Evolutionary conservation across 306 rosid species (phyloP).

Genomic region (Myrica gale): DNA sequence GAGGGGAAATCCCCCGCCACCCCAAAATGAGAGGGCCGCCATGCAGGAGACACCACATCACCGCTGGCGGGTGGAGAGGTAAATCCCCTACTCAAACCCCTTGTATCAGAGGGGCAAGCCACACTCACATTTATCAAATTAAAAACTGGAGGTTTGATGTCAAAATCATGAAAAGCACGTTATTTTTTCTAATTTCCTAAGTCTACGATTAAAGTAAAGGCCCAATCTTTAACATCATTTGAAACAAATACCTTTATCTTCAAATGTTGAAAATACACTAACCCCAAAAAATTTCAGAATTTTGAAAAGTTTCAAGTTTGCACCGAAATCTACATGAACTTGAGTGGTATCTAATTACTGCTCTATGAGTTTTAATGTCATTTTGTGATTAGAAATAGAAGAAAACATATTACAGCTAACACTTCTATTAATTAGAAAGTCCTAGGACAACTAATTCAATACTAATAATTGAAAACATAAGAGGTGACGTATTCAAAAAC

Average conservation of each 20-base stretch:
- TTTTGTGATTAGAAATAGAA: neutral
- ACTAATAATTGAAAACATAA: neutral
- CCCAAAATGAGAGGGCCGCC: too few species aligned
- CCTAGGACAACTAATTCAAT: neutral
- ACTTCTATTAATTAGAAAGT: neutral
- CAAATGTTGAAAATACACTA: neutral
- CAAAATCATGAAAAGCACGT: neutral
- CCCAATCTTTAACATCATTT: neutral
- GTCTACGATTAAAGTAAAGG: neutral
- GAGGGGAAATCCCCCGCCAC: too few species aligned
- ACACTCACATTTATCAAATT: too few species aligned
- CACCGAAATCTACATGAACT: neutral
- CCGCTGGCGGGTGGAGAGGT: too few species aligned
- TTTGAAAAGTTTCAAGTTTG: neutral
- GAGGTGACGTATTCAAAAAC: neutral
- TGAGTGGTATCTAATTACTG: neutral
- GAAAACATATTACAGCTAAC: neutral
- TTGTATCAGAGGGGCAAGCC: too few species aligned
- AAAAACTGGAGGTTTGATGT: too few species aligned
- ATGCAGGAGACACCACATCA: too few species aligned
- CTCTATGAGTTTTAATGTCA: neutral
- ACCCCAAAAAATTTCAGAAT: neutral
- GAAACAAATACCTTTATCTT: neutral
- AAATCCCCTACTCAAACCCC: too few species aligned
- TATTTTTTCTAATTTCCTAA: too few species aligned